Percentiles rank a stretch among this genome's conserved stretches.
Conservation (phyloP, 2,329 filamentous ascomycete species). For the Teratosphaeria nubilosa region DNA sequence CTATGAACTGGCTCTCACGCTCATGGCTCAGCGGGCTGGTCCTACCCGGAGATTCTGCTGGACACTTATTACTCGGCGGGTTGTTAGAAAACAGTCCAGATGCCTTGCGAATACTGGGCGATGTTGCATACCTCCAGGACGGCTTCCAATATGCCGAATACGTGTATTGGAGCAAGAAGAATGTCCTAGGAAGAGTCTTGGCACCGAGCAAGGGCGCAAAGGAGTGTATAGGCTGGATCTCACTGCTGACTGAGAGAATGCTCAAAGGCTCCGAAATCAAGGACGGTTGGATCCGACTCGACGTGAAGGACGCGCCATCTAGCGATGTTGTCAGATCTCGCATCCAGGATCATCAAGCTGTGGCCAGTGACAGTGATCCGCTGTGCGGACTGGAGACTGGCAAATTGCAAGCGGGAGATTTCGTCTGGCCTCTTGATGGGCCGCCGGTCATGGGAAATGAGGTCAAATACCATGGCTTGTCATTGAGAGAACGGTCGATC, state of each 20-base stretch:
- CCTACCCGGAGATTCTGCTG: conserved; percentile 44
- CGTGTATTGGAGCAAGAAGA: conserved; percentile 49
- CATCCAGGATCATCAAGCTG: conserved; percentile 25
- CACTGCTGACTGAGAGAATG: conserved; percentile 17
- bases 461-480: conserved; percentile 15
- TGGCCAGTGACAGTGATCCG: conserved; percentile 28
- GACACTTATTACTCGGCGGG: conserved; percentile 46
- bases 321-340: conserved; percentile 15
- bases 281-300: conserved; percentile 43
- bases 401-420: conserved; percentile 21
- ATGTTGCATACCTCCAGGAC: conserved; percentile 43
- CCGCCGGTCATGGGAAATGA: conserved; percentile 18
- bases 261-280: conserved; percentile 16
- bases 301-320: conserved; percentile 16
- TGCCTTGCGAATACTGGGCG: conserved; percentile 40
- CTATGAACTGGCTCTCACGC: conserved; percentile 40
- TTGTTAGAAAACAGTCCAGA: conserved; percentile 45
- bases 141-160: conserved; percentile 42
- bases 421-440: conserved; percentile 29
- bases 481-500: background rate
- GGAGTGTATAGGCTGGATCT: conserved; percentile 49
- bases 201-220: conserved; percentile 34
- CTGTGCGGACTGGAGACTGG: conserved; percentile 17
- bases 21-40: conserved; percentile 46
- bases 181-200: conserved; percentile 45